phyloP scores from a whole-genome alignment of 176 grass and related monocot species.

The Carex pumila region DNA sequence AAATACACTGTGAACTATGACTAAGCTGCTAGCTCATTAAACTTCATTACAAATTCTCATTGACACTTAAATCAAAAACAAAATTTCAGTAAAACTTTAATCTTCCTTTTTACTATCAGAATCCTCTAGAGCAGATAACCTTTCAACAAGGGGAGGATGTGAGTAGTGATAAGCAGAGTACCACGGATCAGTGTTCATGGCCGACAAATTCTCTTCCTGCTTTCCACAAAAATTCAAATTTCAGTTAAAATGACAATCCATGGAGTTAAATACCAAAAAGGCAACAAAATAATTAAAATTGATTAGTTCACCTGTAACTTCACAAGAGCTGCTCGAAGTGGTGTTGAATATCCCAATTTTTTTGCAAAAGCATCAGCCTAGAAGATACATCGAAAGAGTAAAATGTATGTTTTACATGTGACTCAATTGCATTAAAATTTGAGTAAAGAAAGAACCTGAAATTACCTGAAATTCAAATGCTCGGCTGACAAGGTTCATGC shows the following conservation, averaged over 20 bases:
- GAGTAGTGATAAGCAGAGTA: slow-evolving; percentile 99
- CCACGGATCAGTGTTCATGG: slow-evolving; percentile 98
- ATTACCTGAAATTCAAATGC: slow-evolving; percentile 99
- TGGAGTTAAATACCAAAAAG: not conserved
- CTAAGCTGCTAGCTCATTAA: slow-evolving; percentile 8
- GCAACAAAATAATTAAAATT: not conserved
- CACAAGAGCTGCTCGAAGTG: slow-evolving; percentile 67
- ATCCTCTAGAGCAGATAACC: slow-evolving; percentile 65
- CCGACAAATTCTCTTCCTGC: slow-evolving; percentile 97
- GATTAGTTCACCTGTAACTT: slow-evolving; percentile 66
- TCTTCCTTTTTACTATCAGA: slow-evolving; percentile 74
- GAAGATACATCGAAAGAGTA: not conserved
- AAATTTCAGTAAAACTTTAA: slow-evolving; percentile 19
- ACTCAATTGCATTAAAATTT: slow-evolving; percentile 8
- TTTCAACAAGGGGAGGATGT: slow-evolving; percentile 93
- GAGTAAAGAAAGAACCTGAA: slow-evolving; percentile 65
- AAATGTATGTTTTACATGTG: not conserved
- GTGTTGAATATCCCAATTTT: slow-evolving; percentile 71
- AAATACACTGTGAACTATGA: not conserved
- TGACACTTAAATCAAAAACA: slow-evolving; percentile 1
- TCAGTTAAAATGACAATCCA: not conserved
- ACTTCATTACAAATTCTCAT: not conserved
- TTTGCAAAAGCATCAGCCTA: slow-evolving; percentile 99
- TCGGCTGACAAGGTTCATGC: slow-evolving; percentile 91
- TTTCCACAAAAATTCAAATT: not conserved